phyloP scores from a whole-genome alignment of 495 filamentous ascomycete species.

The Sporormia fimetaria region DNA sequence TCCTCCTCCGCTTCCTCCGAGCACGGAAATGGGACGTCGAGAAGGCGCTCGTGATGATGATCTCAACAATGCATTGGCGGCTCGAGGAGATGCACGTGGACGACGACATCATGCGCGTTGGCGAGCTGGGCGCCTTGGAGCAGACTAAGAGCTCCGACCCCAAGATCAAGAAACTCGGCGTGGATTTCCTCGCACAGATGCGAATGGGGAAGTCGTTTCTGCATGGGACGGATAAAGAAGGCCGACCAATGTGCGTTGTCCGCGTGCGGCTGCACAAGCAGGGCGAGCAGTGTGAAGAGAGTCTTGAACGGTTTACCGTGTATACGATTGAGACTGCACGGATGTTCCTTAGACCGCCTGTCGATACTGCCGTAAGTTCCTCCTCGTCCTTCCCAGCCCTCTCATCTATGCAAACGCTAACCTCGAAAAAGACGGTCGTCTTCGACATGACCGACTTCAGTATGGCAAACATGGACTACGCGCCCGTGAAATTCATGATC shows the following conservation, averaged over 20 bases:
- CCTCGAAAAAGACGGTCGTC: slow-evolving; percentile 52
- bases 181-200: slow-evolving; percentile 76
- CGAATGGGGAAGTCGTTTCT: slow-evolving; percentile 91
- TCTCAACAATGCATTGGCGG: slow-evolving; percentile 91
- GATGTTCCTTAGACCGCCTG: slow-evolving; percentile 61
- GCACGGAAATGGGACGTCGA: slow-evolving; percentile 95
- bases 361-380: slow-evolving; percentile 79
- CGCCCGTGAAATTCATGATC: slow-evolving; percentile 97
- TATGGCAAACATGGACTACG: slow-evolving; percentile 95
- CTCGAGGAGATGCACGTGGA: slow-evolving; percentile 70
- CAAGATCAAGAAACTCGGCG: slow-evolving; percentile 50
- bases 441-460: slow-evolving; percentile 95
- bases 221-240: slow-evolving; percentile 74
- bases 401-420: slow-evolving; percentile 4
- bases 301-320: slow-evolving; percentile 79
- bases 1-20: slow-evolving; percentile 79
- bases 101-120: slow-evolving; percentile 69
- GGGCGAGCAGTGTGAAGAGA: slow-evolving; percentile 69
- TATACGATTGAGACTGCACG: slow-evolving; percentile 89
- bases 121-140: slow-evolving; percentile 55
- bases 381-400: background rate
- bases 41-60: slow-evolving; percentile 83
- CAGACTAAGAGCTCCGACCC: slow-evolving; percentile 46
- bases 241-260: slow-evolving; percentile 79
- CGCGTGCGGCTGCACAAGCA: slow-evolving; percentile 69